Evolutionary conservation across 2,329 filamentous ascomycete genomes (phyloP).

Genomic region (Penicillium sclerotiorum): DNA sequence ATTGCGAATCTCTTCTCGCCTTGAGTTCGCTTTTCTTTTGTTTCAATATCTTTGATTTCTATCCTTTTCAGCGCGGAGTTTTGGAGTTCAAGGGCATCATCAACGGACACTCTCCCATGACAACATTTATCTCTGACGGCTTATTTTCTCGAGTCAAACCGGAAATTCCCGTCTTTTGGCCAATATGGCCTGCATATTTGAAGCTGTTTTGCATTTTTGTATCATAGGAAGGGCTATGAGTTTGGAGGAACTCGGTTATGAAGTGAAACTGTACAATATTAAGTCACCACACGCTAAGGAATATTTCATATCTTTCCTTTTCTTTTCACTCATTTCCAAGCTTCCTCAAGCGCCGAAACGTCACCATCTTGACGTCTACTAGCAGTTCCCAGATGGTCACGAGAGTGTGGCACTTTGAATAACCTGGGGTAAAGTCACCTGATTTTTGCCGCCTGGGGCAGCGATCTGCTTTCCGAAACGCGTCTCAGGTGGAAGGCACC

Average conservation of each 20-base stretch:
- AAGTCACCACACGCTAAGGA: constrained; percentile 1
- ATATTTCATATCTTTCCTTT: background rate
- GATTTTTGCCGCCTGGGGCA: constrained; percentile 6
- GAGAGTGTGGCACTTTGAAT: background rate
- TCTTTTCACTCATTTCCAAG: background rate
- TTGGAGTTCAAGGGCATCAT: constrained; percentile 16
- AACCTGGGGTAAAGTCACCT: constrained; percentile 4
- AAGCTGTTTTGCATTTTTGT: constrained; percentile 16
- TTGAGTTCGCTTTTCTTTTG: no score
- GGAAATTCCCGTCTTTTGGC: constrained; percentile 2
- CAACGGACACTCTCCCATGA: constrained; percentile 25
- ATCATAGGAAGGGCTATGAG: constrained; percentile 10
- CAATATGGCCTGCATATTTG: constrained; percentile 12
- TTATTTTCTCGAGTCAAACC: constrained; percentile 2
- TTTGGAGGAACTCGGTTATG: background rate
- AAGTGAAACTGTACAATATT: constrained; percentile 12
- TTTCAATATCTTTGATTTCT: constrained; percentile 20
- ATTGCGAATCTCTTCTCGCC: background rate
- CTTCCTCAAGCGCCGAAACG: no score
- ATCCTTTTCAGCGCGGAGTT: constrained; percentile 28
- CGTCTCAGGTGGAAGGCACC: constrained; percentile 4
- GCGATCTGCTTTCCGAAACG: background rate
- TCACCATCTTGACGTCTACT: no score
- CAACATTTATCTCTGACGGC: background rate
- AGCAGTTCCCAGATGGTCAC: background rate